Evolutionary conservation across 805 yeast species (phyloP).

Genomic region (Candida sonorensis): DNA sequence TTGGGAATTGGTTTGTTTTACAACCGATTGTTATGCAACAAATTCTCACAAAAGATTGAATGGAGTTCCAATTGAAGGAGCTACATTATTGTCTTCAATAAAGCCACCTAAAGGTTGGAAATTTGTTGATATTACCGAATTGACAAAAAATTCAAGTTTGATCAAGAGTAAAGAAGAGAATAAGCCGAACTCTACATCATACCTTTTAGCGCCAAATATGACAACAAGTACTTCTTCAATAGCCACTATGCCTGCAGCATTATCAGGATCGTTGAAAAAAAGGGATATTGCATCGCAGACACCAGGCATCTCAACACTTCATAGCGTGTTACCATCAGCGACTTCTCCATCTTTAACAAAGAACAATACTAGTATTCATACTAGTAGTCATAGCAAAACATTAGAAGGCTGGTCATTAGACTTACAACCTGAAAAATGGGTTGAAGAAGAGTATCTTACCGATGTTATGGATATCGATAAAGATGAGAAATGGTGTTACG

Average conservation of each 20-base stretch:
- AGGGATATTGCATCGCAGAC: too few species aligned
- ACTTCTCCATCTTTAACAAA: too few species aligned
- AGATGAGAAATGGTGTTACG: slow-evolving; percentile 86
- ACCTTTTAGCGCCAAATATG: too few species aligned
- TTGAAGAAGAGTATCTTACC: slow-evolving; percentile 37
- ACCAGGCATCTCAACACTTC: too few species aligned
- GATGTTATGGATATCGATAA: slow-evolving; percentile 57
- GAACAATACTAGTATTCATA: neutral
- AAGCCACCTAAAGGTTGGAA: slow-evolving; percentile 57
- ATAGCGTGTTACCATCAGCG: too few species aligned
- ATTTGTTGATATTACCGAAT: slow-evolving; percentile 27
- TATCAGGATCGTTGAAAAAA: too few species aligned
- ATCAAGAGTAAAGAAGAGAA: too few species aligned
- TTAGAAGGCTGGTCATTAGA: slow-evolving; percentile 58
- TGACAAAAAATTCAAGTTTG: too few species aligned
- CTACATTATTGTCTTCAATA: slow-evolving; percentile 30
- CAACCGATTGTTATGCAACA: slow-evolving; percentile 45
- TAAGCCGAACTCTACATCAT: too few species aligned
- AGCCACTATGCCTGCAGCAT: too few species aligned
- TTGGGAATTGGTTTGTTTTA: slow-evolving; percentile 61
- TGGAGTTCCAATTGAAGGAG: slow-evolving; percentile 21
- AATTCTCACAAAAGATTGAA: slow-evolving; percentile 36
- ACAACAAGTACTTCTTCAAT: too few species aligned
- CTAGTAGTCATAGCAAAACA: slow-evolving; percentile 8
- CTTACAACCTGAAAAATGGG: slow-evolving; percentile 60